These are phyloP conservation scores for Bruguiera gymnorhiza DNA, from an alignment of 345 rosid genomes.

Conservation along the genomic window DNA sequence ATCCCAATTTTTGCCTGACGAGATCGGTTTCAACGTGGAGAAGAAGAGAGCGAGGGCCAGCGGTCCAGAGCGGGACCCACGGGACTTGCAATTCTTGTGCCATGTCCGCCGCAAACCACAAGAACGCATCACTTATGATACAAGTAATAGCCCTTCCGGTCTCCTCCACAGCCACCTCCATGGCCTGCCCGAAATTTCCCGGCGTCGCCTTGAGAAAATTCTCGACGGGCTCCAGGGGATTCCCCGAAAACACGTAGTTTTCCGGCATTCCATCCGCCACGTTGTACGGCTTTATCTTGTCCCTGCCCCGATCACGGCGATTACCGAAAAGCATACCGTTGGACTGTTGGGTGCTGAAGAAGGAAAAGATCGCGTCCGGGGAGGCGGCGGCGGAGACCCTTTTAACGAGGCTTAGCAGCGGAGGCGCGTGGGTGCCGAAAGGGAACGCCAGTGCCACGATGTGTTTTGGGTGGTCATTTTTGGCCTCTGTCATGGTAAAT, in stretches of 20 bases:
- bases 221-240: conserved; percentile 34
- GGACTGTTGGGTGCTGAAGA: conserved; percentile 39
- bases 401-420: conserved; percentile 20
- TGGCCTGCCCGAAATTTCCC: conserved; percentile 29
- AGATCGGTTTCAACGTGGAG: conserved; percentile 36
- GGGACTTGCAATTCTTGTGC: conserved; percentile 43
- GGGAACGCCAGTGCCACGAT: conserved; percentile 25
- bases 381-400: conserved; percentile 8
- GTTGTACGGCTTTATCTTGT: conserved; percentile 18
- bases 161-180: conserved; percentile 25
- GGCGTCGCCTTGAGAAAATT: conserved; percentile 36
- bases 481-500: not conserved
- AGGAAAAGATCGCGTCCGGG: conserved; percentile 29
- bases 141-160: conserved; percentile 29
- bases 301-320: not conserved
- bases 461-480: conserved; percentile 10
- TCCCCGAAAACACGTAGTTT: conserved; percentile 20
- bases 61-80: conserved; percentile 51
- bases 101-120: conserved; percentile 46
- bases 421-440: conserved; percentile 20
- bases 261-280: conserved; percentile 35
- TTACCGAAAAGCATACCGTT: conserved; percentile 20
- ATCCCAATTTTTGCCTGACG: conserved; percentile 25
- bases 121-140: conserved; percentile 50
- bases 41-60: conserved; percentile 42